Evolutionary conservation across 192 early-diverging fungal species (phyloP).

Genomic region (Coemansia sp.): DNA sequence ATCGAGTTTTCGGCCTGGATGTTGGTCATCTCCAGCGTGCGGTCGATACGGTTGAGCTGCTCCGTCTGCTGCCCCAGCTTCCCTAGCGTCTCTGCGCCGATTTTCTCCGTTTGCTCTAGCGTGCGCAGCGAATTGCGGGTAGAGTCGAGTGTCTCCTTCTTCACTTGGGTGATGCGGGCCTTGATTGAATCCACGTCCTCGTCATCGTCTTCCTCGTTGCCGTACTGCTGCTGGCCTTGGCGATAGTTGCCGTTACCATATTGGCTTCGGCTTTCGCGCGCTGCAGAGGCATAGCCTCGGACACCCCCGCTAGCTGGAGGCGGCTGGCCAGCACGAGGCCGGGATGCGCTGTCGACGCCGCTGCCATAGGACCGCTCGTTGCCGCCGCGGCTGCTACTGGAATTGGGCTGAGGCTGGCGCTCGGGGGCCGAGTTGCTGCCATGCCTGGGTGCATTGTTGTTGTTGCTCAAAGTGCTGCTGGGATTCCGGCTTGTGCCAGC

Average conservation of each 20-base stretch:
- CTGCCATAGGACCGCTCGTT: not conserved
- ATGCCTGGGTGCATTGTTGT: constrained; percentile 1
- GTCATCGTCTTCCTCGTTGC: constrained; percentile 56
- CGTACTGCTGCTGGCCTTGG: constrained; percentile 14
- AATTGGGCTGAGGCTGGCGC: not conserved
- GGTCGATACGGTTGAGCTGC: constrained; percentile 56
- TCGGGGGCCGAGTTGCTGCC: constrained; percentile 4
- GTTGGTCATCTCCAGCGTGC: constrained; percentile 61
- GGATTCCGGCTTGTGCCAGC: not conserved
- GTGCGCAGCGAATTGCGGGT: constrained; percentile 65
- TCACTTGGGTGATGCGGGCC: constrained; percentile 60
- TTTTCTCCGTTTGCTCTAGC: constrained; percentile 62
- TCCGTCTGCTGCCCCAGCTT: constrained; percentile 66
- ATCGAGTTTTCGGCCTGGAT: constrained; percentile 40
- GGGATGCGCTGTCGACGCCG: not conserved
- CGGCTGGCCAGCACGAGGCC: constrained; percentile 1
- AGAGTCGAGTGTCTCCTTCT: constrained; percentile 66
- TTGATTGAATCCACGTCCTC: constrained; percentile 63
- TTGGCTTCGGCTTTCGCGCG: constrained; percentile 24
- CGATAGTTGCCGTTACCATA: constrained; percentile 15
- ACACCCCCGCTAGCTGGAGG: constrained; percentile 10
- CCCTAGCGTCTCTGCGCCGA: constrained; percentile 61
- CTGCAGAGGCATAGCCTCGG: constrained; percentile 32
- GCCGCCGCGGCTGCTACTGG: not conserved
- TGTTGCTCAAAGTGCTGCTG: not conserved